Evolutionary conservation across 768 basidiomycete species (phyloP), one percentile per base, ranked within the genome.

Genomic region (Kwoniella pini): DNA sequence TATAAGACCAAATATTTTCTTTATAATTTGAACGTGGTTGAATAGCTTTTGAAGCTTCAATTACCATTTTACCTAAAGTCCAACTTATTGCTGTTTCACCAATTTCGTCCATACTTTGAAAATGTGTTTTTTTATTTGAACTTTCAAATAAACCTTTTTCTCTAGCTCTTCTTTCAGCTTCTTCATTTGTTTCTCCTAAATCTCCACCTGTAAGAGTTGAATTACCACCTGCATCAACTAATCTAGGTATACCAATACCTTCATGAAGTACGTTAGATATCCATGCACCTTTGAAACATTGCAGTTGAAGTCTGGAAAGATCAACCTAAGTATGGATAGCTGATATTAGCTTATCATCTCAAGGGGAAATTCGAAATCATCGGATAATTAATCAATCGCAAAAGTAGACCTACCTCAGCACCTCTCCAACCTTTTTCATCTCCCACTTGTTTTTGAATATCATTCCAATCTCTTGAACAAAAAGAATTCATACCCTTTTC

Each of bases 261-360:
- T 96, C 91, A 68, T 98, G 95, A 1, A 99, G 79, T 36, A 99
- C 88, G 78, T 98, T 97, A 52, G 89, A 87, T 55, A 99, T 84
- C 96, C 96, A 99, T 1, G 96, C 94, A 0, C 95, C 92, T 79
- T 99, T 99, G 86, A 99, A 99, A 77, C 96, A 99, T 76, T 98
- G 96, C 89, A 95, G 90, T 80, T 95, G 86, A 60, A 99, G 80
- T 45, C 95, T 85, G 22, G 89, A 84, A 33, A 90, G 79, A 75
- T 94, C 94, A 59, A 95, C 87, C 55, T 85, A 80, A 10, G 7
- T 22, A 40, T 39, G 24, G 30, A 7, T 21, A 0, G 50, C 27
- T 15, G 33, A 36, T 7, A 15, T 36, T 15, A 36, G 15, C 15
- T 15, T 7, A 36, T 36, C 33, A 15, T 36, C 33, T 36, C 33